phyloP scores from a whole-genome alignment of 2,329 filamentous ascomycete species.

The Pyrenophora tritici-repentis region DNA sequence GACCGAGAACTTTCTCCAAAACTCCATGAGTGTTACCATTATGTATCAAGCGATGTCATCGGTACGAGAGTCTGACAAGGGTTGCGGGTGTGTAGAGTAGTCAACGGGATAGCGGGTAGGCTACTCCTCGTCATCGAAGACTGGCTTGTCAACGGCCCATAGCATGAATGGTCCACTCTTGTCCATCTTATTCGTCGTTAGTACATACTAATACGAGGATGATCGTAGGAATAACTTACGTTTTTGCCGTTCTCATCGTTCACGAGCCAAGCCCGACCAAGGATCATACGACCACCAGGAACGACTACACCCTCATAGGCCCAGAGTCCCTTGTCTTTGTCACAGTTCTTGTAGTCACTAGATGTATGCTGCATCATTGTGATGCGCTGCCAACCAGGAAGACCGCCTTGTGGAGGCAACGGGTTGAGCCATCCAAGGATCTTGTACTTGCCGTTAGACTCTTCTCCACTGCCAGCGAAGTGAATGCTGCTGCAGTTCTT shows the following conservation, averaged over 20 bases:
- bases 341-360: conserved; percentile 32
- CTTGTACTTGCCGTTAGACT: conserved; percentile 42
- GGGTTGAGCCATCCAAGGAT: conserved; percentile 56
- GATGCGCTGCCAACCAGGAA: conserved; percentile 60
- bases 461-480: conserved; percentile 48
- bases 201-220: background rate
- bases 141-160: conserved; percentile 47
- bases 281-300: conserved; percentile 53
- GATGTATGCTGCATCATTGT: conserved; percentile 60
- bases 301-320: conserved; percentile 57
- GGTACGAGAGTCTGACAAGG: no score
- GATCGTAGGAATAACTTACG: conserved; percentile 18
- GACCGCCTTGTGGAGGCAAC: conserved; percentile 52
- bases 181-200: conserved; percentile 19
- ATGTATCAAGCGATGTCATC: background rate
- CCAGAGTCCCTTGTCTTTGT: conserved; percentile 49
- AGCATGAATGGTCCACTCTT: conserved; percentile 35
- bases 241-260: conserved; percentile 27
- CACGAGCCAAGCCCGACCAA: conserved; percentile 56
- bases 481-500: conserved; percentile 31
- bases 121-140: conserved; percentile 10
- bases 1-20: background rate
- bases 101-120: no score
- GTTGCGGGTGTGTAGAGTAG: no score
- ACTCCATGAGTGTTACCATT: background rate